Percentiles rank a stretch among this genome's conserved stretches.
Conservation (phyloP, 2,329 filamentous ascomycete genomes). For the Plenodomus biglobosus region DNA sequence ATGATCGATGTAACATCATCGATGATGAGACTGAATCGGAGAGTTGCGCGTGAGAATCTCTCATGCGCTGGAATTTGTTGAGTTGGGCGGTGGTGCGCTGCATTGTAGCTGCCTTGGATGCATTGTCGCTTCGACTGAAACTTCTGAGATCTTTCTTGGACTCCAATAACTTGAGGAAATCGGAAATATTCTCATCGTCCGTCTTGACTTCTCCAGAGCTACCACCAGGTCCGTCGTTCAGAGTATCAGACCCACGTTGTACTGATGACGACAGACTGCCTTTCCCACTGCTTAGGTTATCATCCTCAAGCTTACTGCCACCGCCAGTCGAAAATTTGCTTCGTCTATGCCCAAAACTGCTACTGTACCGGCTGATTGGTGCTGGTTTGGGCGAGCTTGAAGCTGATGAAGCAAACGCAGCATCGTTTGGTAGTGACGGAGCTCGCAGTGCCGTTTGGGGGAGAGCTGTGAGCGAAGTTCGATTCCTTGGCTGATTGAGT, state of each 20-base stretch:
- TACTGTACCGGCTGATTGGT: slow-evolving; percentile 82
- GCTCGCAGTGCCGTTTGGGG: slow-evolving; percentile 74
- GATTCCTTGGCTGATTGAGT: slow-evolving; percentile 61
- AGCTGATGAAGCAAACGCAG: slow-evolving; percentile 64
- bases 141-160: slow-evolving; percentile 82
- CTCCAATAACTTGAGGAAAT: slow-evolving; percentile 87
- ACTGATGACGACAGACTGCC: slow-evolving; percentile 71
- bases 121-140: slow-evolving; percentile 67
- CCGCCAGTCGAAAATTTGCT: slow-evolving; percentile 76
- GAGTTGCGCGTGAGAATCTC: slow-evolving; percentile 82
- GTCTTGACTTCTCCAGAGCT: slow-evolving; percentile 68
- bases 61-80: slow-evolving; percentile 83
- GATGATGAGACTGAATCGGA: slow-evolving; percentile 95
- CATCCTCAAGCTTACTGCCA: slow-evolving; percentile 69
- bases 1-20: slow-evolving; percentile 78
- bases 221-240: slow-evolving; percentile 68
- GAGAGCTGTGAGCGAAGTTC: slow-evolving; percentile 71
- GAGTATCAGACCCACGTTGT: slow-evolving; percentile 74
- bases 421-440: slow-evolving; percentile 63
- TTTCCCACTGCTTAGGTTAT: slow-evolving; percentile 77
- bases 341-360: slow-evolving; percentile 86
- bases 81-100: slow-evolving; percentile 78
- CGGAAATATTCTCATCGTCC: slow-evolving; percentile 90
- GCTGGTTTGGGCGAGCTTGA: slow-evolving; percentile 78
- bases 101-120: slow-evolving; percentile 65